A percentile compares a stretch with the other conserved stretches of the same genome.
These are phyloP conservation scores for Emmonsiellopsis sp. DNA, from an alignment of 2,329 filamentous ascomycete species.

Conservation along the genomic window DNA sequence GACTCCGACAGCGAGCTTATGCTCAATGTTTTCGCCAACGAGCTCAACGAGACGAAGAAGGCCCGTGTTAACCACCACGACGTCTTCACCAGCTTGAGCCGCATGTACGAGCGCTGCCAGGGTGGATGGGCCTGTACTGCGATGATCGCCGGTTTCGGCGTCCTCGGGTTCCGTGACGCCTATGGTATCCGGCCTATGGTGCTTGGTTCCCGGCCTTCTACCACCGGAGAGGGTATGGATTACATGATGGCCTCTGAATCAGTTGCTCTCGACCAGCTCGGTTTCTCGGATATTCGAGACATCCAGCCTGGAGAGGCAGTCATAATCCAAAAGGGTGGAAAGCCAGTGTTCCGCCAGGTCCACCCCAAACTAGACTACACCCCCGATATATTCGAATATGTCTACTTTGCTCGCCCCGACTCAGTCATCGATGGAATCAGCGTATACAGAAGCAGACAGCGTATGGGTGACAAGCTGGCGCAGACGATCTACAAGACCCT, in stretches of 20 bases:
- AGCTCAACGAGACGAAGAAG: conserved; percentile 71
- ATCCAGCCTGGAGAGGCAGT: conserved; percentile 78
- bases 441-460: conserved; percentile 71
- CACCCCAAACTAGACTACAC: conserved; percentile 59
- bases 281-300: conserved; percentile 66
- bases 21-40: conserved; percentile 79
- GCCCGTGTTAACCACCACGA: conserved; percentile 69
- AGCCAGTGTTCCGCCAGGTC: conserved; percentile 67
- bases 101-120: conserved; percentile 63
- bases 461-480: conserved; percentile 77
- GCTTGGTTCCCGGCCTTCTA: conserved; percentile 62
- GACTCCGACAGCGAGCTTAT: conserved; percentile 82
- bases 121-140: conserved; percentile 73
- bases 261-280: conserved; percentile 70
- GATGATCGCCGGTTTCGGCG: conserved; percentile 72
- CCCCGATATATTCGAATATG: conserved; percentile 79
- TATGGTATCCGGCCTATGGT: conserved; percentile 77
- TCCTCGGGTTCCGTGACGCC: conserved; percentile 69
- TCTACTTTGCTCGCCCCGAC: conserved; percentile 80
- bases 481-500: conserved; percentile 60
- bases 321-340: conserved; percentile 68
- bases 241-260: conserved; percentile 91
- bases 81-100: conserved; percentile 60
- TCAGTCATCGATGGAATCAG: conserved; percentile 79
- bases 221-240: conserved; percentile 57